Evolutionary conservation across 192 early-diverging fungal genomes (phyloP).

Genomic region (Spizellomyces punctatus): DNA sequence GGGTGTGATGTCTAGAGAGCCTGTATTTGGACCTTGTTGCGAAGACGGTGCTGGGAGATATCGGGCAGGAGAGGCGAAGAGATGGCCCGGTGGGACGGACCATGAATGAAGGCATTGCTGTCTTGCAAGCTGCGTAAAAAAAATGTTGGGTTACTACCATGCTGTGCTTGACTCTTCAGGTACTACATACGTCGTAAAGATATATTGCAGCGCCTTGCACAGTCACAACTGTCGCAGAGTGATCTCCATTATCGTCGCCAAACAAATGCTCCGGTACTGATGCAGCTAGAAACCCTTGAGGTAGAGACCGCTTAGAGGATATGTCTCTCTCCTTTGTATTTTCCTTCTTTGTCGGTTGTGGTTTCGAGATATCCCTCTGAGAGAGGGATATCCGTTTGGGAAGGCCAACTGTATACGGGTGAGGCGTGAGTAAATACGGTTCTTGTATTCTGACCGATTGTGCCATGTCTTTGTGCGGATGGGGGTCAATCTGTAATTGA

Average conservation of each 20-base stretch:
- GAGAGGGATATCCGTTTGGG: slow-evolving; percentile 4
- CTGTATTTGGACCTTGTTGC: too few relatives aligned
- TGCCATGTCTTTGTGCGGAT: background rate
- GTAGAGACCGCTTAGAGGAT: background rate
- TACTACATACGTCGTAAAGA: slow-evolving; percentile 27
- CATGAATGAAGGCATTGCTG: slow-evolving; percentile 28
- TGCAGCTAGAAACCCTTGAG: slow-evolving; percentile 15
- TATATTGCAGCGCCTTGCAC: slow-evolving; percentile 26
- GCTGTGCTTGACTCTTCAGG: background rate
- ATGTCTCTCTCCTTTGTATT: background rate
- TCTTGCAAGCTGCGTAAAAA: slow-evolving; percentile 7
- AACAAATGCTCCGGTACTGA: slow-evolving; percentile 5
- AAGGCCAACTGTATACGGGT: slow-evolving; percentile 15
- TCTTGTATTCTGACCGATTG: slow-evolving; percentile 15
- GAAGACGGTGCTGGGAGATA: slow-evolving; percentile 18
- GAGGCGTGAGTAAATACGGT: slow-evolving; percentile 9
- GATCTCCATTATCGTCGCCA: slow-evolving; percentile 6
- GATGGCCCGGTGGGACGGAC: slow-evolving; percentile 20
- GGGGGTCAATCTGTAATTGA: too few relatives aligned
- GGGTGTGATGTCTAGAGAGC: too few relatives aligned
- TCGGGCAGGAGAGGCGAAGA: slow-evolving; percentile 27
- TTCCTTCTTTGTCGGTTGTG: background rate
- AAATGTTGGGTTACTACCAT: background rate
- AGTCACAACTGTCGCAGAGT: slow-evolving; percentile 10
- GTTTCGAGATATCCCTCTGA: background rate